A percentile compares a stretch with the other conserved stretches of the same genome.
Evolutionary conservation across 148 eudicot genomes (phyloP).

Genomic region (Arbutus unedo): DNA sequence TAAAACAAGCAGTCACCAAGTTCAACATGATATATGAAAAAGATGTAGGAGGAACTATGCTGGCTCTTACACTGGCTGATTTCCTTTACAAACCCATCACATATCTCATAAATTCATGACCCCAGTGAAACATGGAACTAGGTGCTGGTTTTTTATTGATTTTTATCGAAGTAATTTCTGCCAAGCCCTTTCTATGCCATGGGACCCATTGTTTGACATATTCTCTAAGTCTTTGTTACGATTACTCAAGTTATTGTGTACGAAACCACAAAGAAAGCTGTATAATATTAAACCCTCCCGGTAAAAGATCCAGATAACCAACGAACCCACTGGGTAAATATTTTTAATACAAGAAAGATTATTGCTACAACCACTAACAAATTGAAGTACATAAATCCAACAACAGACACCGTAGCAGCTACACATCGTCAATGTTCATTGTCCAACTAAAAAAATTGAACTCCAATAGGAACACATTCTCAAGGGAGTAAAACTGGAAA

Average conservation of each 20-base stretch:
- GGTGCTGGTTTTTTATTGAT: neutral
- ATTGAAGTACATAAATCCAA: neutral
- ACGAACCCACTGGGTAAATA: neutral
- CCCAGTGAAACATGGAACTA: neutral
- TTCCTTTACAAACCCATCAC: neutral
- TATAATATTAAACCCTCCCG: neutral
- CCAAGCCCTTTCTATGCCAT: neutral
- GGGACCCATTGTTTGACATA: neutral
- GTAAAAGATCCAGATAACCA: neutral
- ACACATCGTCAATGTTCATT: neutral
- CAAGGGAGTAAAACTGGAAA: conserved; percentile 12
- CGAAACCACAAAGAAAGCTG: neutral
- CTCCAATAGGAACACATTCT: neutral
- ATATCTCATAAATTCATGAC: neutral
- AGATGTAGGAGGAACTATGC: neutral
- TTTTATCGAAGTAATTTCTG: neutral
- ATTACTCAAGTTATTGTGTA: neutral
- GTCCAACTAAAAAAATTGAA: neutral
- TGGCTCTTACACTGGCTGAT: neutral
- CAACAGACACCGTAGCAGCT: neutral
- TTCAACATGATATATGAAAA: neutral
- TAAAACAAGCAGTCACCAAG: neutral
- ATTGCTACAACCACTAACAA: neutral
- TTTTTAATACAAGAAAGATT: neutral
- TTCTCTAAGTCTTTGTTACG: neutral